Evolutionary conservation across 805 yeast genomes (phyloP).

Genomic region (Isabelozyma pseudorhagii): DNA sequence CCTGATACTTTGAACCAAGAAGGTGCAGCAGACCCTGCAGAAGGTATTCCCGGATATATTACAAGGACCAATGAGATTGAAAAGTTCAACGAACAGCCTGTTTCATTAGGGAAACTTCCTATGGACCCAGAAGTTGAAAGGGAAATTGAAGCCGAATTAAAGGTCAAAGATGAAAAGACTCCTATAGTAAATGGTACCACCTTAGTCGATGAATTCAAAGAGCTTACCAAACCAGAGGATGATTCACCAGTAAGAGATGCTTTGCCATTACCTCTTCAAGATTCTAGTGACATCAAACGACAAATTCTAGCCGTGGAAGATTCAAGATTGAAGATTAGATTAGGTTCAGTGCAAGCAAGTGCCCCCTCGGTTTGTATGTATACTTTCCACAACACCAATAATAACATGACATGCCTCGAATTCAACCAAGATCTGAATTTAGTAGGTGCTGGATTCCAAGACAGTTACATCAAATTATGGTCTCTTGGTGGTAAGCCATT

Average conservation of each 20-base stretch:
- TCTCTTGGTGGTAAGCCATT: constrained; percentile 88
- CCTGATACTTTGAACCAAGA: constrained; percentile 40
- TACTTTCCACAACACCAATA: constrained; percentile 93
- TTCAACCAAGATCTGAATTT: constrained; percentile 85
- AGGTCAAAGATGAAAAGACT: constrained; percentile 63
- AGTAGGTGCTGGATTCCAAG: constrained; percentile 94
- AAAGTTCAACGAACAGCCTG: constrained; percentile 64
- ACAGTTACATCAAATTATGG: constrained; percentile 88
- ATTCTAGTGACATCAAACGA: constrained; percentile 73
- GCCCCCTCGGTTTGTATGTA: constrained; percentile 97
- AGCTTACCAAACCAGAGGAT: constrained; percentile 47
- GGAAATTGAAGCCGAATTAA: constrained; percentile 82
- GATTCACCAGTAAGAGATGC: constrained; percentile 73
- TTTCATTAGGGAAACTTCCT: constrained; percentile 81
- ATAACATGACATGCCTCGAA: constrained; percentile 79
- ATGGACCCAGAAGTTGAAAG: constrained; percentile 78
- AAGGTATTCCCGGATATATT: constrained; percentile 48
- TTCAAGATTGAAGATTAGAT: constrained; percentile 66
- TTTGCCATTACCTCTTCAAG: constrained; percentile 83
- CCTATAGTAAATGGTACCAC: constrained; percentile 34
- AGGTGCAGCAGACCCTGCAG: constrained; percentile 49
- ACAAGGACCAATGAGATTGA: constrained; percentile 49
- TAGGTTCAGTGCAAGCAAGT: constrained; percentile 67
- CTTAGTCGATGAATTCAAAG: constrained; percentile 37
- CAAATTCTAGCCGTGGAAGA: constrained; percentile 80